Evolutionary conservation across 208 protist species (phyloP).

Genomic region (Crithidia fasciculata): DNA sequence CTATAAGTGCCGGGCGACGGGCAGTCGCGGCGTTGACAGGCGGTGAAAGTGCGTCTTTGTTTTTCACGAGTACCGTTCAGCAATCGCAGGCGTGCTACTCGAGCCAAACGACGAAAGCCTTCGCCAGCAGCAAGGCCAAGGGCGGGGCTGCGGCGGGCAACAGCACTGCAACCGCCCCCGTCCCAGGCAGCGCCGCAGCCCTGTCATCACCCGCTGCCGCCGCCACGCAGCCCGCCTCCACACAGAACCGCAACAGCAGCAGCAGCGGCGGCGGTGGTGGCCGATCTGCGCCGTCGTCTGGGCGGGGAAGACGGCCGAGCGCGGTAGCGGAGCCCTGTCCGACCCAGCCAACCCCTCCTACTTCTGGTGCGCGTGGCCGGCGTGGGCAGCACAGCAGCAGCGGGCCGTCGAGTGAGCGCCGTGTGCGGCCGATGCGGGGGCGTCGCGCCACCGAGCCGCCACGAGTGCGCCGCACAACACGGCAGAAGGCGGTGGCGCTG

Average conservation of each 20-base stretch:
- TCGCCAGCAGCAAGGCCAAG: not conserved
- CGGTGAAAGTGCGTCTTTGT: not conserved
- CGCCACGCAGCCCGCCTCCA: conserved; percentile 1
- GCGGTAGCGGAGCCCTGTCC: no score
- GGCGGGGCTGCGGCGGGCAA: not conserved
- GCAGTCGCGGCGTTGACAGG: not conserved
- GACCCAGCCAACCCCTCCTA: no score
- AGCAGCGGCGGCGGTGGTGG: conserved; percentile 1
- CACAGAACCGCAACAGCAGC: not conserved
- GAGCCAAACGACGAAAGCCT: conserved; percentile 10
- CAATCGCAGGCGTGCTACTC: conserved; percentile 6
- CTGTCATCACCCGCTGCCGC: not conserved
- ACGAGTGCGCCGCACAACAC: conserved; percentile 1
- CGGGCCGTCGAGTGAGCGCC: no score
- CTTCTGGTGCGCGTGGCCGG: no score
- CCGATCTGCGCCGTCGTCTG: no score
- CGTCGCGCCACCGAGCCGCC: conserved; percentile 22
- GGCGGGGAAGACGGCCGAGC: no score
- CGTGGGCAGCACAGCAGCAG: no score
- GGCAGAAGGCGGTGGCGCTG: conserved; percentile 23
- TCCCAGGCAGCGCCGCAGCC: not conserved
- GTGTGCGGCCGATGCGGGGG: conserved; percentile 29
- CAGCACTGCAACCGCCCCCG: not conserved
- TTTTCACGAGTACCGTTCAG: not conserved
- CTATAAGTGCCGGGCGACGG: not conserved